Evolutionary conservation across 768 basidiomycete genomes (phyloP), one percentile per base, ranked within the genome.

Genomic region (Leccinum subtestaceum): DNA sequence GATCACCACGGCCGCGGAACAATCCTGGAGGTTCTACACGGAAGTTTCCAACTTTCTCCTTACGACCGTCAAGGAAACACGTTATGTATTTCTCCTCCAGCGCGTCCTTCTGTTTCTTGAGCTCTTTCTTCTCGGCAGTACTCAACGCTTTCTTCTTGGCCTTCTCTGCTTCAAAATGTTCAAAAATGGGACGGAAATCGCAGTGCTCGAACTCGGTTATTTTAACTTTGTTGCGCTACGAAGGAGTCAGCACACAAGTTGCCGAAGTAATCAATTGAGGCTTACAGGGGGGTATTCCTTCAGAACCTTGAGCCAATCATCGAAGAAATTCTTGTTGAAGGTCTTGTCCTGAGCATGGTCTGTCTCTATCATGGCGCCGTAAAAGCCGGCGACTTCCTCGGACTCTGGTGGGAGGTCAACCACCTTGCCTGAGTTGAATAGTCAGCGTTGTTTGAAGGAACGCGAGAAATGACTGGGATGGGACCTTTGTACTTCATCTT

Each of bases 41-140:
- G 80, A 98, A 98, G 77, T 98, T 99, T 40, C 97, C 97, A 51
- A 98, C 85, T 73, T 98, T 98, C 78, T 99, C 97, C 76, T 94
- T 96, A 55, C 95, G 87, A 12, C 96, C 96, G 68, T 99, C 94
- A 34, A 99, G 84, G n/a, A 87, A 69, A 74, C 96, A 98, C 25
- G 83, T 82, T 21, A 83, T 85, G 74, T 95, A 98, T 62, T 88
- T 89, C 52, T 84, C 85, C 74, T 98, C 97, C 60, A 87, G 68
- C 29, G 84, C 83, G 56, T 98, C 95, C 72, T 88, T 93, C 56
- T 80, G 82, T 65, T 88, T 89, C 79, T 98, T 98, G 47, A 86
- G 72, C 60, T 85, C 88, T 73, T 98, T 98, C 82, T 98, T 98
- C 74, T 96, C 92, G 6, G 90, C 87, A 5, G 83, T 56, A 29